Evolutionary conservation across 805 yeast species (phyloP).

Genomic region (Metschnikowia peoriensis): DNA sequence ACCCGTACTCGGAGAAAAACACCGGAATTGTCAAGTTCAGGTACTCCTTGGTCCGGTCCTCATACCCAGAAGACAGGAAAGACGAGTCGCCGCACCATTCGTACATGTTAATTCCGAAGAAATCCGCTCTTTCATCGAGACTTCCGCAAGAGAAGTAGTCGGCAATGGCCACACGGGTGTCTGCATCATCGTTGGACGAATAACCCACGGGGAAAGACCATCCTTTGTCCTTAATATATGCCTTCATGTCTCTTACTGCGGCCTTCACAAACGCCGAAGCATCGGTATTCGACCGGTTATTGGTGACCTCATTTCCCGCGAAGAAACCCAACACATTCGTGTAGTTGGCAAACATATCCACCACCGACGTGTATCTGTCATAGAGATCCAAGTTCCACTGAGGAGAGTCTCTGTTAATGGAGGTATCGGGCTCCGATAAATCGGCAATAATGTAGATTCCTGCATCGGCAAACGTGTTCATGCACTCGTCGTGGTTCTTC

Average conservation of each 20-base stretch:
- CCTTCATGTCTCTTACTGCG: conserved; percentile 85
- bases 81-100: conserved; percentile 79
- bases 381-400: conserved; percentile 71
- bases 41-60: conserved; percentile 69
- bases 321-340: conserved; percentile 87
- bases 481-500: conserved; percentile 60
- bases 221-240: conserved; percentile 59
- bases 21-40: conserved; percentile 71
- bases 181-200: conserved; percentile 85
- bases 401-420: conserved; percentile 78
- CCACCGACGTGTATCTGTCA: conserved; percentile 75
- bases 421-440: conserved; percentile 64
- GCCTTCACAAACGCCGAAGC: conserved; percentile 96
- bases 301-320: conserved; percentile 97
- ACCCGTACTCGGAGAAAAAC: conserved; percentile 88
- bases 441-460: conserved; percentile 46
- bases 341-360: conserved; percentile 76
- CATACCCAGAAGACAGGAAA: conserved; percentile 64
- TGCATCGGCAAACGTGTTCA: conserved; percentile 55
- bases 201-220: conserved; percentile 86
- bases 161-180: conserved; percentile 75
- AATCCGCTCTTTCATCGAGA: conserved; percentile 61
- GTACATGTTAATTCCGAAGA: conserved; percentile 84
- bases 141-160: conserved; percentile 85
- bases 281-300: conserved; percentile 75